These are phyloP conservation scores for Nemania sp. DNA, from an alignment of 2,329 filamentous ascomycete genomes.

Conservation along the genomic window DNA sequence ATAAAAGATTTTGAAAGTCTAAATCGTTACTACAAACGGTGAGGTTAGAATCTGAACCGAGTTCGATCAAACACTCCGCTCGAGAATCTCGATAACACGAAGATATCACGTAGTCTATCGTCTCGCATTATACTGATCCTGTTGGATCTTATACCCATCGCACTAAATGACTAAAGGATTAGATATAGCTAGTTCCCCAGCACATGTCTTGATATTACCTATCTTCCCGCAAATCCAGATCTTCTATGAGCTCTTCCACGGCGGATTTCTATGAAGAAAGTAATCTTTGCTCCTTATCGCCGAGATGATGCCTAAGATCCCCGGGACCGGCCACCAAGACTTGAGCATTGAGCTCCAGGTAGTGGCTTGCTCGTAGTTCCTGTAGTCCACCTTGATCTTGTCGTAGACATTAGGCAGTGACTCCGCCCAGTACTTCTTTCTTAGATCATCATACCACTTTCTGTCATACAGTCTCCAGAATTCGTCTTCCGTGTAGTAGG, in stretches of 20 bases:
- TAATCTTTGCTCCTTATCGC: constrained; percentile 8
- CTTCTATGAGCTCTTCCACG: not conserved
- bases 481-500: constrained; percentile 67
- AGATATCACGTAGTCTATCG: too few species aligned
- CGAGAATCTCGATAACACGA: too few species aligned
- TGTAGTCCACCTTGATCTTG: constrained; percentile 60
- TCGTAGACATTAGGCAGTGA: constrained; percentile 67
- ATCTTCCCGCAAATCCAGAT: too few species aligned
- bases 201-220: too few species aligned
- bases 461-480: constrained; percentile 69
- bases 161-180: too few species aligned
- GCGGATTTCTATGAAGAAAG: constrained; percentile 1
- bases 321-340: constrained; percentile 1
- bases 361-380: constrained; percentile 36
- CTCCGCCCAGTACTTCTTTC: constrained; percentile 60
- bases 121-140: too few species aligned
- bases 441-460: constrained; percentile 59
- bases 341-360: not conserved
- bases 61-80: too few species aligned
- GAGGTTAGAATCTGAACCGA: too few species aligned
- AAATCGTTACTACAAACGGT: too few species aligned
- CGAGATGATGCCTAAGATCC: not conserved
- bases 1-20: too few species aligned
- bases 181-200: too few species aligned
- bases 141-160: too few species aligned